Conservation (phyloP, 208 protist species). For the Crithidia thermophila region DNA sequence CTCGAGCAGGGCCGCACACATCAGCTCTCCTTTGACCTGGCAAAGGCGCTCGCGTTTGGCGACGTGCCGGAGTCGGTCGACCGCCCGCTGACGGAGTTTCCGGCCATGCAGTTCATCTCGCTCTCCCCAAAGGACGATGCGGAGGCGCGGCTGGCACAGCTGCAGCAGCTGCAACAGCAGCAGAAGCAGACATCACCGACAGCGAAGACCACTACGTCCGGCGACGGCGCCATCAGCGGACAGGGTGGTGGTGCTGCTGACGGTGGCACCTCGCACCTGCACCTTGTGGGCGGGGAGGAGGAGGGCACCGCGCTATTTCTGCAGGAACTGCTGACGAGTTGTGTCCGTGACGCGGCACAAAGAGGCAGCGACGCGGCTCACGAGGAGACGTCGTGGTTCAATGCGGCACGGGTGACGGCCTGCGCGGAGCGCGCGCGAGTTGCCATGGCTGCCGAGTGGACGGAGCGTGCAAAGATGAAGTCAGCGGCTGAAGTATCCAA, state of each 20-base stretch:
- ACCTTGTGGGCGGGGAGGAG: constrained; percentile 65
- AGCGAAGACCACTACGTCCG: background rate
- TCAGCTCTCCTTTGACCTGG: constrained; percentile 27
- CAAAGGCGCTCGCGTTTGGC: constrained; percentile 46
- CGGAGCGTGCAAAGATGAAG: background rate
- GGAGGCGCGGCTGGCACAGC: constrained; percentile 10
- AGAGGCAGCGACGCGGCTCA: background rate
- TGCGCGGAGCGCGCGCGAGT: constrained; percentile 23
- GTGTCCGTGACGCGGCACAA: constrained; percentile 11
- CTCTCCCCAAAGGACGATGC: constrained; percentile 33
- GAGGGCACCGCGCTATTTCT: constrained; percentile 62
- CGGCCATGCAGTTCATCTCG: constrained; percentile 61
- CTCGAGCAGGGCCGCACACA: constrained; percentile 13
- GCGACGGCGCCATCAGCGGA: background rate
- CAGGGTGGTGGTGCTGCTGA: background rate
- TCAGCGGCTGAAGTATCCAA: background rate
- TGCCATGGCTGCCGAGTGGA: constrained; percentile 7
- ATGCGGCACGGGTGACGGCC: constrained; percentile 19
- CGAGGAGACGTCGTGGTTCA: constrained; percentile 28
- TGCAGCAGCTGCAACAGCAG: background rate
- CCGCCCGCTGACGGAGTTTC: constrained; percentile 41
- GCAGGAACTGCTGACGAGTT: constrained; percentile 33
- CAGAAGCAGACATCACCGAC: background rate
- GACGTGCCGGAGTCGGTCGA: constrained; percentile 61
- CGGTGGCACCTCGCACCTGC: background rate